Evolutionary conservation across 208 protist species (phyloP).

Genomic region (Balamuthia mandrillaris): DNA sequence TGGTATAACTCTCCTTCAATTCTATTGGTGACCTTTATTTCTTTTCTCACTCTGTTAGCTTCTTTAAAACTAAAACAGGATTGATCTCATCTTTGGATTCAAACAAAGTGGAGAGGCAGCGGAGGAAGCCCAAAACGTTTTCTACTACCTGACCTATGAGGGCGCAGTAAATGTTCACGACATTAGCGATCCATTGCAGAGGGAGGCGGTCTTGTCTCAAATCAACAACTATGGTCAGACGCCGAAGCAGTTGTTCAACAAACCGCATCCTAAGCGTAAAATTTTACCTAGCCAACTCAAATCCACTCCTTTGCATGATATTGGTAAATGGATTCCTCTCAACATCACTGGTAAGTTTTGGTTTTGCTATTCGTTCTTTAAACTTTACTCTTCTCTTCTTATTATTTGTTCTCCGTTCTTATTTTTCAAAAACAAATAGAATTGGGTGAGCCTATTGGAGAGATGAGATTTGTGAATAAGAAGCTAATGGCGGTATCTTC

Average conservation of each 20-base stretch:
- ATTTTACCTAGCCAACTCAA: background rate
- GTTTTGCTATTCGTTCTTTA: background rate
- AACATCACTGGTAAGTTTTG: background rate
- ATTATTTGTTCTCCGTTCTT: background rate
- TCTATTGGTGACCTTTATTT: background rate
- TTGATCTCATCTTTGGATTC: constrained; percentile 97
- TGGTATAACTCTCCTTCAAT: constrained; percentile 71
- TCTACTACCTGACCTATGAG: constrained; percentile 91
- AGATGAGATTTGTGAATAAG: too few species aligned
- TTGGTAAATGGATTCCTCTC: background rate
- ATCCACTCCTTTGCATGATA: background rate
- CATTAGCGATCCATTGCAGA: constrained; percentile 57
- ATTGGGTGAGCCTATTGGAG: too few species aligned
- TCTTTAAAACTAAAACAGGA: constrained; percentile 73
- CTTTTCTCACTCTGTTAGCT: background rate
- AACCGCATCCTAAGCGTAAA: constrained; percentile 46
- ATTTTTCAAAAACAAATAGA: background rate
- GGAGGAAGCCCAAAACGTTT: constrained; percentile 89
- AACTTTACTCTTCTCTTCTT: background rate
- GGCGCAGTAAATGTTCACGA: constrained; percentile 58
- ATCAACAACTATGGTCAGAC: constrained; percentile 73
- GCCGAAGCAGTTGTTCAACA: constrained; percentile 59
- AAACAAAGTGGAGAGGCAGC: constrained; percentile 87
- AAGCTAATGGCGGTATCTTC: too few species aligned
- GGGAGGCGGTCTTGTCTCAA: constrained; percentile 52